A percentile compares a stretch with the other conserved stretches of the same genome.
These are phyloP conservation scores for Periconia sp. DNA, from an alignment of 2,329 filamentous ascomycete genomes.

Conservation along the genomic window DNA sequence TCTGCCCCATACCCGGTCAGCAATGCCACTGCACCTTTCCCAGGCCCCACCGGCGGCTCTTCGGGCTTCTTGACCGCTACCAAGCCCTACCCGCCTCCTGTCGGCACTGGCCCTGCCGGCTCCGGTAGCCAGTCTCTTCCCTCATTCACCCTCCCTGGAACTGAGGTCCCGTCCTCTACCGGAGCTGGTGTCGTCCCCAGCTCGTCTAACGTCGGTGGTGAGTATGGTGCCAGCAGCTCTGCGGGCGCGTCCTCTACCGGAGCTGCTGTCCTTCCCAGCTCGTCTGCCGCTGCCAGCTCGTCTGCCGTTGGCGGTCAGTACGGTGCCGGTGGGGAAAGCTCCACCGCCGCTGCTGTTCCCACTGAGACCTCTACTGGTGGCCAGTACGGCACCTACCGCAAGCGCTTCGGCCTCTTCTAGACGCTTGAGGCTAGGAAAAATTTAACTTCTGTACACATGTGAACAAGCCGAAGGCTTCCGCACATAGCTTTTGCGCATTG, in stretches of 20 bases:
- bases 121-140: conserved; percentile 27
- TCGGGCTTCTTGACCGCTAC: conserved; percentile 42
- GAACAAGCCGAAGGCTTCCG: conserved; percentile 9
- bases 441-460: conserved; percentile 11
- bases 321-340: conserved; percentile 6
- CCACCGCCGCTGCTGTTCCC: conserved; percentile 10
- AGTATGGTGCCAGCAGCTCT: conserved; percentile 15
- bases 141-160: conserved; percentile 16
- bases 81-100: conserved; percentile 25
- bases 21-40: conserved; percentile 33
- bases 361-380: conserved; percentile 16
- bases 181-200: conserved; percentile 29
- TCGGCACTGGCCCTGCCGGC: conserved; percentile 22
- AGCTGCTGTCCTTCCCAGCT: conserved; percentile 18
- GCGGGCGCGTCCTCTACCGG: too few relatives aligned
- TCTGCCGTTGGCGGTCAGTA: conserved; percentile 18
- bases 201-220: too few relatives aligned
- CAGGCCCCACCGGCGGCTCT: conserved; percentile 30
- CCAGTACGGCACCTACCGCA: conserved; percentile 23
- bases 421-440: conserved; percentile 9
- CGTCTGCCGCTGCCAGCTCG: conserved; percentile 23
- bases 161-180: conserved; percentile 14
- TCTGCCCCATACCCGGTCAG: conserved; percentile 30
- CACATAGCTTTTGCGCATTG: conserved; percentile 9
- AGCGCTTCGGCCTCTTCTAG: conserved; percentile 18